These are phyloP conservation scores for Elsinoe arachidis DNA, from an alignment of 2,329 filamentous ascomycete species.

Conservation along the genomic window DNA sequence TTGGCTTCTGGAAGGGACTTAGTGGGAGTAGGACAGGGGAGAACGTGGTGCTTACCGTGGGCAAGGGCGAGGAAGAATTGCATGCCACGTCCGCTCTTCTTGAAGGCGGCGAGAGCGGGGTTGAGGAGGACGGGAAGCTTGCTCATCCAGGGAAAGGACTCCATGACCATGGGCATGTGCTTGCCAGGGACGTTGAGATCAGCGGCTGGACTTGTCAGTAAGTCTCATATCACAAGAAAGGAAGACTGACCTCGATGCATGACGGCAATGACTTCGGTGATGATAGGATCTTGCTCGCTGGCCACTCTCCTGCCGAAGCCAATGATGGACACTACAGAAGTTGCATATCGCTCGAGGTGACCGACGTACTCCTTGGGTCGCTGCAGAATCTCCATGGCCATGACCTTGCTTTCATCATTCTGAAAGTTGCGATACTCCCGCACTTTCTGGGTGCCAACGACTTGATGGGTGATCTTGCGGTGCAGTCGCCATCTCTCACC, in stretches of 20 bases:
- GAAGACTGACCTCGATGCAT: slow-evolving; percentile 41
- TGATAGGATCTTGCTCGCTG: slow-evolving; percentile 46
- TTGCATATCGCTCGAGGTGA: slow-evolving; percentile 47
- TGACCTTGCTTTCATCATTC: slow-evolving; percentile 49
- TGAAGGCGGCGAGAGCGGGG: slow-evolving; percentile 43
- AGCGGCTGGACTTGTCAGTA: slow-evolving; percentile 28
- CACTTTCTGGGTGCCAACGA: slow-evolving; percentile 48
- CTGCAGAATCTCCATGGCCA: slow-evolving; percentile 43
- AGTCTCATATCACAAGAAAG: not conserved
- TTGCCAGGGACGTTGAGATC: slow-evolving; percentile 40
- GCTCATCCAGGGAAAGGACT: slow-evolving; percentile 47
- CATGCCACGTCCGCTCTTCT: slow-evolving; percentile 36
- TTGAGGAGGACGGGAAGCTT: slow-evolving; percentile 42
- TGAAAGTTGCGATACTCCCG: slow-evolving; percentile 46
- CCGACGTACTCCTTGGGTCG: slow-evolving; percentile 42
- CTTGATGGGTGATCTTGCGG: slow-evolving; percentile 45
- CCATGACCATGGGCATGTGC: slow-evolving; percentile 47
- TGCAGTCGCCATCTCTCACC: slow-evolving; percentile 32
- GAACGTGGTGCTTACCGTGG: slow-evolving; percentile 21
- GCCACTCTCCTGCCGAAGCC: slow-evolving; percentile 48
- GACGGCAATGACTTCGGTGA: slow-evolving; percentile 51
- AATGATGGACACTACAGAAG: slow-evolving; percentile 48
- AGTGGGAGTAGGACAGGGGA: not conserved
- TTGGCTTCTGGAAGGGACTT: slow-evolving; percentile 32
- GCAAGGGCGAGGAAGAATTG: slow-evolving; percentile 48